Base-by-base conservation (phyloP, 257 asterid species). In the Paraleonurus japonicus region DNA sequence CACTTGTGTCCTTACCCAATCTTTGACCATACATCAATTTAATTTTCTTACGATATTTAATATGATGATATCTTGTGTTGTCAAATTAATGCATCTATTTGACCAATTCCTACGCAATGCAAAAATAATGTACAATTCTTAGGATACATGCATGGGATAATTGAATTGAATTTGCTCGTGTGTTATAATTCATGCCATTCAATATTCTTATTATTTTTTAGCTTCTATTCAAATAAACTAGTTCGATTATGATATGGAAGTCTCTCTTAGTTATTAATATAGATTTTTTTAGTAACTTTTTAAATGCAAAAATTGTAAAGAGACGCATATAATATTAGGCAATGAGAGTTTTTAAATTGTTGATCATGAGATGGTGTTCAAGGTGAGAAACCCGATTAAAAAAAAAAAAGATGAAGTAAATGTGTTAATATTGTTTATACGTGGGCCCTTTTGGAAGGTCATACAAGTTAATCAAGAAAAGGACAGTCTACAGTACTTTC, bases 11-110 rank as follows among this genome's bases (percentile, higher is more conserved):
- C 75, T 37, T 60, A 8, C 65, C 72, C 69, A 70, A 69, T 72
- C 70, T 78, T 81, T 78, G 86, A 78, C 83, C 81, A 68, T 28
- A n/a, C 54, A 19, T 55, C 71, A 15, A 3, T 12, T 63, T n/a
- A n/a, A n/a, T n/a, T 76, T 53, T 33, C 47, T 37, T 80, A 58
- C 71, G 26, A 57, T 32, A 70, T 57, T 70, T 69, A 75, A 61
- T 51, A 59, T 60, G 35, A 39, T 67, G 43, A 28, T 53, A 54
- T 33, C 28, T 2, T 20, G 67, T 17, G 51, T 0, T n/a, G 11
- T 75, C 75, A 28, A 70, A 50, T 35, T 65, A 28, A 58, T 79
- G 71, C 20, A 50, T 24, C 41, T 65, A 76, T 79, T 71, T 75
- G 80, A 79, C 83, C 75, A 66, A 22, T 13, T 51, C 69, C 28